Percentiles rank a stretch among this genome's conserved stretches.
phyloP scores from a whole-genome alignment of 2,329 filamentous ascomycete species.

The Cladosporium sp. region DNA sequence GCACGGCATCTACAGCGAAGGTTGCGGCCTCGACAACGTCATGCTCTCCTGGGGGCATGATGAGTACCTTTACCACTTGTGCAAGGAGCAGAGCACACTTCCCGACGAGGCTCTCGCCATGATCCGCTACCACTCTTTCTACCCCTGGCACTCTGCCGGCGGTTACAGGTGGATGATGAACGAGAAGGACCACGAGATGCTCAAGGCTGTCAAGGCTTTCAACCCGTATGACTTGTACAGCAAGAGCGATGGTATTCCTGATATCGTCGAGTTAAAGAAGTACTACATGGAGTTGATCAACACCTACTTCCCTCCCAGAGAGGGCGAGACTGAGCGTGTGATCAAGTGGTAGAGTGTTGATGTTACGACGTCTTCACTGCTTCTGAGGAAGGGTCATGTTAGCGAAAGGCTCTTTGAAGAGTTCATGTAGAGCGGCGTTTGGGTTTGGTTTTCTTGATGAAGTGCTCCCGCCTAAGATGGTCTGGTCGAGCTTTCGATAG shows the following conservation, averaged over 20 bases:
- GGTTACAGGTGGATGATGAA: conserved; percentile 81
- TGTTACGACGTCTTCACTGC: no score
- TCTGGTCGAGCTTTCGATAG: conserved; percentile 9
- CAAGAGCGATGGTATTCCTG: conserved; percentile 79
- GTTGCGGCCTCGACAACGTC: conserved; percentile 79
- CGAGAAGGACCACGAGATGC: conserved; percentile 72
- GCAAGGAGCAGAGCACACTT: conserved; percentile 74
- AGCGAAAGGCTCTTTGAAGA: not conserved
- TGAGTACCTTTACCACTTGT: conserved; percentile 81
- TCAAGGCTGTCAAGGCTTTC: conserved; percentile 77
- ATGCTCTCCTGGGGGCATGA: conserved; percentile 91
- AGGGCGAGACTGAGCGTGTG: conserved; percentile 44
- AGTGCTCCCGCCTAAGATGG: conserved; percentile 7
- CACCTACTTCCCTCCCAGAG: conserved; percentile 49
- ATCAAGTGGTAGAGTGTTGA: conserved; percentile 58
- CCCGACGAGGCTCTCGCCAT: conserved; percentile 81
- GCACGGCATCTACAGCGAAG: conserved; percentile 72
- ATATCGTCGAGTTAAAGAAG: conserved; percentile 69
- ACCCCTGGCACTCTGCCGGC: conserved; percentile 80
- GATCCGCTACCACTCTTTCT: conserved; percentile 91
- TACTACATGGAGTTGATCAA: conserved; percentile 72
- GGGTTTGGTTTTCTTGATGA: not conserved
- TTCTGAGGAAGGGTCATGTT: not conserved
- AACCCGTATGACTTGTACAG: conserved; percentile 91
- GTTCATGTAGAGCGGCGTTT: conserved; percentile 7